These are phyloP conservation scores for Acer yangbiense DNA, from an alignment of 345 rosid species.

Conservation along the genomic window DNA sequence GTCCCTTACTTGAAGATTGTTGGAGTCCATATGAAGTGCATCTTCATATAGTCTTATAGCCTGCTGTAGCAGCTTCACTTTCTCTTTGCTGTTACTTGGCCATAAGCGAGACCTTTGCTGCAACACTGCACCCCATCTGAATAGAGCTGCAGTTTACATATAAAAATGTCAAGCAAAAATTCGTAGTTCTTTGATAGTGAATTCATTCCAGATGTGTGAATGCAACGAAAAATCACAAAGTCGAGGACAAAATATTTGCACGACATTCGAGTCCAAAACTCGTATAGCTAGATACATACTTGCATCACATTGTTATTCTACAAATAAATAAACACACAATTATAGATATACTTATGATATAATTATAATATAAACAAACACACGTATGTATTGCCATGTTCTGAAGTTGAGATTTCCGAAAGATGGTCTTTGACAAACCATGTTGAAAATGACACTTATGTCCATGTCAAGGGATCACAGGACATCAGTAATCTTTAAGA, in stretches of 20 bases:
- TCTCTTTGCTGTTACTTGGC: conserved; percentile 53
- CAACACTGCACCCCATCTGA: conserved; percentile 67
- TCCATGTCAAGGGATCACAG: neutral
- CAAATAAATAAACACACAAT: too few species aligned
- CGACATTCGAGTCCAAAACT: neutral
- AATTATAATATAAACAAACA: too few species aligned
- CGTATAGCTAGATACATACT: too few species aligned
- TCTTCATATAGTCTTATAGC: conserved; percentile 69
- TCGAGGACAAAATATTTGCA: neutral
- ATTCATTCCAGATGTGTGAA: too few species aligned
- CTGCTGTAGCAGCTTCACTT: conserved; percentile 59
- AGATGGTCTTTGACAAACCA: too few species aligned
- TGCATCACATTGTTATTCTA: too few species aligned
- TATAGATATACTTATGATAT: too few species aligned
- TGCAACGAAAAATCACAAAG: neutral
- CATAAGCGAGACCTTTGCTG: conserved; percentile 69
- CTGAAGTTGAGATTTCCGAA: too few species aligned
- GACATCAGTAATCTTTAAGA: neutral
- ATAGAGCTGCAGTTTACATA: conserved; percentile 49
- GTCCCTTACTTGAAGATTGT: conserved; percentile 38
- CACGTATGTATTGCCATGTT: too few species aligned
- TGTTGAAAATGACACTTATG: neutral
- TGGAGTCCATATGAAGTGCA: conserved; percentile 59
- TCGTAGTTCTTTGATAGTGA: too few species aligned
- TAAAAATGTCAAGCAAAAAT: too few species aligned